Percentiles rank a stretch among this genome's conserved stretches.
Conservation (phyloP, 2,329 filamentous ascomycete species). For the Colletotrichum abscissum region DNA sequence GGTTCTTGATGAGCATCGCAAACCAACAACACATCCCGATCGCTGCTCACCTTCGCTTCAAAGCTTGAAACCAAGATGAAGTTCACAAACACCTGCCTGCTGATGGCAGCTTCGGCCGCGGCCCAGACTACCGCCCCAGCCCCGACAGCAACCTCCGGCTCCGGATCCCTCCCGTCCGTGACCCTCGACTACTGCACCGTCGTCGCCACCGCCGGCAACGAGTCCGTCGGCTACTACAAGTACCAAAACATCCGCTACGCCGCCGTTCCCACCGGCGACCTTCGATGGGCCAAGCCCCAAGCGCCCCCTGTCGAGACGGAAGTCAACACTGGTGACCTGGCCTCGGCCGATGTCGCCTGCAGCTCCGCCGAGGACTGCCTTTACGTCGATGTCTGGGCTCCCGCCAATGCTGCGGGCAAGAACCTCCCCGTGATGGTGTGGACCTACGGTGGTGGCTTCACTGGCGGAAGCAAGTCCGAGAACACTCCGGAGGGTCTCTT, state of each 20-base stretch:
- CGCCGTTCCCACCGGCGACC: conserved; percentile 37
- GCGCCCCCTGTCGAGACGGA: conserved; percentile 6
- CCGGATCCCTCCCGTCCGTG: conserved; percentile 1
- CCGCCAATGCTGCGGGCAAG: conserved; percentile 1
- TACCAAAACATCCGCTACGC: conserved; percentile 43
- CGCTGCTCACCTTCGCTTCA: background rate
- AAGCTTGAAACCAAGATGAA: background rate
- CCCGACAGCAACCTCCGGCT: background rate
- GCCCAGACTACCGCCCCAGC: conserved; percentile 4
- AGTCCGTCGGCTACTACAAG: conserved; percentile 23
- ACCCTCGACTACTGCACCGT: conserved; percentile 22
- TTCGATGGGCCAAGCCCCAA: conserved; percentile 34
- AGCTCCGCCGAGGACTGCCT: conserved; percentile 20
- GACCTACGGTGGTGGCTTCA: conserved; percentile 59
- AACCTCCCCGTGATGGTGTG: conserved; percentile 52
- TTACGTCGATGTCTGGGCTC: conserved; percentile 15
- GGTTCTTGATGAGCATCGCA: background rate
- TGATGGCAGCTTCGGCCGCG: background rate
- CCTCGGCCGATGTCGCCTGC: conserved; percentile 1
- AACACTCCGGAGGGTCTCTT: conserved; percentile 45
- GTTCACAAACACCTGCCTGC: background rate
- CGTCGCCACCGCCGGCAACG: conserved; percentile 9
- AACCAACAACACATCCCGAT: background rate
- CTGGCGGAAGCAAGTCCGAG: conserved; percentile 39
- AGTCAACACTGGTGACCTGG: conserved; percentile 8